Base-by-base conservation (phyloP, 2,329 filamentous ascomycete genomes). In the Fusarium sp. region DNA sequence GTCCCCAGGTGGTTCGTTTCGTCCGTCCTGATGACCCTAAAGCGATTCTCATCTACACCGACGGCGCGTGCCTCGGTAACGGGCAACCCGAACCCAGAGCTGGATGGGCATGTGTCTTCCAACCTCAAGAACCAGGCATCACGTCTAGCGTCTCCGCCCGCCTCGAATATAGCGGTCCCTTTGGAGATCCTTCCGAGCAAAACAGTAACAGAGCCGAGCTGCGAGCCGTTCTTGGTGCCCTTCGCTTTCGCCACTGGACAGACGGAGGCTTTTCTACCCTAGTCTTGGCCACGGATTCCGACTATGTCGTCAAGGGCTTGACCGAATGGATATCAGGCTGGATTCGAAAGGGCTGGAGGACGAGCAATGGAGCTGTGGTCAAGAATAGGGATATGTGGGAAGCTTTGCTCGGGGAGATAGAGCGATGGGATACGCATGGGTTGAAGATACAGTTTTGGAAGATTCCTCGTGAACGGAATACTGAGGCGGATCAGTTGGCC, bases 301-400 rank as follows among this genome's bases (percentile, higher is more conserved):
- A 43, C 3, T 69, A 71, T 6, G 66, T 65, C 0, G 56, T 60
- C 29, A 50, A 69, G 5, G 58, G 68, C 2, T 65, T 58, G 8
- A 72, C 62, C 3, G 44, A 41, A 9, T 52, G 59, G 62, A 35
- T 13, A 3, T 20, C 31, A 18, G 31, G 18, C 9, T 71, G 69
- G 68, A 48, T 81, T 8, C 53, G 53, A 8, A 83, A 82, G 18
- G 79, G 75, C 8, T 89, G 86, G 85, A 79, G 38, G 59, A 84
- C 76, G 11, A 63, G 52, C 2, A 63, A 49, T 3, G 75, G 77
- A 0, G 66, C 18, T 2, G 62, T 69, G 2, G 83, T 87, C 46
- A 83, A 83, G 72, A 88, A 88, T 63, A 77, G 72, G 60, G 85
- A 89, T 62, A 65, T 88, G 23, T 89, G 87, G 85, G 75, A 86